These are phyloP conservation scores for Lactarius hengduanensis DNA, from an alignment of 768 basidiomycete genomes.

Conservation along the genomic window DNA sequence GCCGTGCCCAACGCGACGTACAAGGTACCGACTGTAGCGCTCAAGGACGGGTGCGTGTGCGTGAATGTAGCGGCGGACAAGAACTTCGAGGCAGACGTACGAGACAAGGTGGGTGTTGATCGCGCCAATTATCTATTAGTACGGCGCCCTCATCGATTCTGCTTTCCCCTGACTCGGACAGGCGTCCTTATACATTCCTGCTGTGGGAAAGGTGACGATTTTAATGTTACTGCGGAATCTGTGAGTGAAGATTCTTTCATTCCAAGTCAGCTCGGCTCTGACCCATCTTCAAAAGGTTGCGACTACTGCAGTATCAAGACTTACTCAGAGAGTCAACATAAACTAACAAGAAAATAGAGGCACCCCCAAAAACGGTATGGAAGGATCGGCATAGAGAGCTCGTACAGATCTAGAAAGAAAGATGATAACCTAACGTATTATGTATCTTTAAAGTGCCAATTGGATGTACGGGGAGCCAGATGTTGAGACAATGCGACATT, in stretches of 20 bases:
- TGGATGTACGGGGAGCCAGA: not conserved
- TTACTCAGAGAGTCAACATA: conserved; percentile 2
- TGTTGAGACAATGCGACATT: conserved; percentile 22
- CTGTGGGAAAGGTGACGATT: conserved; percentile 98
- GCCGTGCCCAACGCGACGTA: conserved; percentile 86
- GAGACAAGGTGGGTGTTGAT: conserved; percentile 68
- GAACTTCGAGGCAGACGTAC: conserved; percentile 92
- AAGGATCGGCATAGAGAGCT: conserved; percentile 2
- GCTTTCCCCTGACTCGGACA: conserved; percentile 32
- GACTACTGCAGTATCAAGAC: conserved; percentile 21
- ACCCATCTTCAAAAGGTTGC: conserved; percentile 19
- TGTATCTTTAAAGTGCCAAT: conserved; percentile 11
- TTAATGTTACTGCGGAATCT: conserved; percentile 96
- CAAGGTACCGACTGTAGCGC: conserved; percentile 83
- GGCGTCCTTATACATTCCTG: conserved; percentile 94
- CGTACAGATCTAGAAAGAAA: conserved; percentile 5
- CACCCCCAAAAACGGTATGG: not conserved
- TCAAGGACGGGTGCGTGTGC: conserved; percentile 94
- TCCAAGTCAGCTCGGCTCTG: not conserved
- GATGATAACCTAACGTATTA: not conserved
- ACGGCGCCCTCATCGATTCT: not conserved
- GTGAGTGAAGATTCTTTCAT: conserved; percentile 45
- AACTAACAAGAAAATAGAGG: not conserved
- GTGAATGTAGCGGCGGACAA: conserved; percentile 93
- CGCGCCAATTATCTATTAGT: not conserved